These are phyloP conservation scores for Ustilago vetiveriae DNA, from an alignment of 1,284 basidiomycete species.

Conservation along the genomic window DNA sequence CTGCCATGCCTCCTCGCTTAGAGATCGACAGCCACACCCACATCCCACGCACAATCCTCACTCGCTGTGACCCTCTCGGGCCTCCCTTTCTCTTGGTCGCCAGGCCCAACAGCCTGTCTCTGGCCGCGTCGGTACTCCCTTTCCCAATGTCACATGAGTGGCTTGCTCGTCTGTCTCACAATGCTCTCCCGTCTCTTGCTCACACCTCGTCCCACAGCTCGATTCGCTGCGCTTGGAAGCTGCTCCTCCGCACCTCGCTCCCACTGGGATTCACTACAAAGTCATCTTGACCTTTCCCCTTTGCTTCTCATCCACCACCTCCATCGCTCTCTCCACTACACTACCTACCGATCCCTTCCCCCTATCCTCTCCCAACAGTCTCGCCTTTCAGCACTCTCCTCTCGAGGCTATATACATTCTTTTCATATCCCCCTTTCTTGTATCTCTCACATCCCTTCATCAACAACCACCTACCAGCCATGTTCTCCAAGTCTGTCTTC, in stretches of 20 bases:
- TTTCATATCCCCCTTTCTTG: constrained; percentile 7
- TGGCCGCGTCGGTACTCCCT: neutral
- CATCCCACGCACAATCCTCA: no score
- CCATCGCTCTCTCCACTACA: constrained; percentile 1
- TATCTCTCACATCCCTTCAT: neutral
- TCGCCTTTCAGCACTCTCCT: constrained; percentile 2
- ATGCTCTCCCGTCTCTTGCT: neutral
- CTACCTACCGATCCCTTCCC: constrained; percentile 6
- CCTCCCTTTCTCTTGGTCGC: no score
- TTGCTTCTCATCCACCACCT: constrained; percentile 1
- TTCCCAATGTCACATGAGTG: neutral
- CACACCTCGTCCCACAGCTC: no score
- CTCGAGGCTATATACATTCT: constrained; percentile 25
- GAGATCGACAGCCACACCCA: constrained; percentile 2
- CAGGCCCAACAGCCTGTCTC: no score
- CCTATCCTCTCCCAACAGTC: constrained; percentile 1
- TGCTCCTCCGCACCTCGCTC: neutral
- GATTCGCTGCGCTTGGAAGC: neutral
- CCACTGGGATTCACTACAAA: neutral
- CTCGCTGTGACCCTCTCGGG: no score
- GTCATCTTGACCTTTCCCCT: constrained; percentile 7
- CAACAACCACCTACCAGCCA: constrained; percentile 8
- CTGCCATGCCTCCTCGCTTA: constrained; percentile 9
- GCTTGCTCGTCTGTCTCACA: neutral
- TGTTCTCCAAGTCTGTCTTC: constrained; percentile 48